Base-by-base conservation (phyloP, 441 rosid species). In the Pelargonium fulgidum region DNA sequence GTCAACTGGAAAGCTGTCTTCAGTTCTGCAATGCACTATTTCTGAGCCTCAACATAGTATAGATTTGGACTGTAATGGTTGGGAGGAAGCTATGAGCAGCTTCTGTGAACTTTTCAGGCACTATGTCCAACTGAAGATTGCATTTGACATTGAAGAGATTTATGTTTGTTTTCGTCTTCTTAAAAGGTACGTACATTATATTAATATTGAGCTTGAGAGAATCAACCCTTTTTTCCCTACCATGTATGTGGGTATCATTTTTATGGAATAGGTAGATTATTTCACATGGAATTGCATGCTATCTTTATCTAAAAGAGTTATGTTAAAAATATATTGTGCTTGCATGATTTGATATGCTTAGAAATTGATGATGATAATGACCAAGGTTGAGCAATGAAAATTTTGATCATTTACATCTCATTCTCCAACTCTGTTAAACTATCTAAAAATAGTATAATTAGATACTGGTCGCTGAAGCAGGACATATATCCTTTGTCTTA, bases 131-230 rank as follows among this genome's bases (percentile, higher is more conserved):
- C 68, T 86, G 77, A 91, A 86, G 79, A 83, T 93, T 67, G 86
- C 77, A 75, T 79, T 72, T 64, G 99, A 93, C 78, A 82, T 91
- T 5, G 96, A 93, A 75, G 97, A 91, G 82, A 81, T 87, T 56
- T 89, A 86, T 78, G 64, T 91, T 71, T 91, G 95, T 79, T 86
- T 90, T 75, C 78, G 87, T 63, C 73, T 91, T 75, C 84, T 93
- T 66, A 79, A 68, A 81, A 91, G 97, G 97, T 93, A 79, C 20
- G 69, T 65, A 3, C 16, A 20, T 26, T 59, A 33, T 62, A 44
- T 59, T 71, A 9, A 65, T 68, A 61, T 14, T 29, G 22, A 36
- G 45, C 52, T 2, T 42, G 29, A 3, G 64, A 17, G 39, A 36
- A 13, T 61, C n/a, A 13, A 3, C 14, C 36, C 12, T 50, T 72